Percentiles rank a stretch among this genome's conserved stretches.
Conservation (phyloP, 495 filamentous ascomycete species). For the Penicillium verhagenii region DNA sequence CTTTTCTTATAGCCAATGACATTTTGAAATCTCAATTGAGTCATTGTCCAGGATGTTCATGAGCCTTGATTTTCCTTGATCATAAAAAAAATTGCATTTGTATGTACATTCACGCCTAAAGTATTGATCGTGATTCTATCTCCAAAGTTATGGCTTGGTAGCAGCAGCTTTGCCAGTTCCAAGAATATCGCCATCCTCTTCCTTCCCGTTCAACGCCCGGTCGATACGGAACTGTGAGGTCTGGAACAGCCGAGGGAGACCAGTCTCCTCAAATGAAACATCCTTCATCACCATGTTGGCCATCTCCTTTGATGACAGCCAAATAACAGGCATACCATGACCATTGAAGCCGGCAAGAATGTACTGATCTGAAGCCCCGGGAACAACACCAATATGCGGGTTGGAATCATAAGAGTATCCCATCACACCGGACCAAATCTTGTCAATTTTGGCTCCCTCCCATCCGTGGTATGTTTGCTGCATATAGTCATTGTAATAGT, state of each 20-base stretch:
- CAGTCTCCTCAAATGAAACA: constrained; percentile 33
- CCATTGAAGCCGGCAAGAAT: constrained; percentile 55
- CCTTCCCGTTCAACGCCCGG: constrained; percentile 14
- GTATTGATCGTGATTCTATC: neutral
- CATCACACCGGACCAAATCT: constrained; percentile 53
- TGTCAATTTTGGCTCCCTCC: constrained; percentile 41
- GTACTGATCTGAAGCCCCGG: constrained; percentile 38
- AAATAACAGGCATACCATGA: constrained; percentile 54
- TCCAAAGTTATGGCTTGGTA: constrained; percentile 10
- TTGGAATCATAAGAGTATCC: constrained; percentile 43
- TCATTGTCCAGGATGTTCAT: no score
- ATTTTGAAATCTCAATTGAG: no score
- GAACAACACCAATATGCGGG: constrained; percentile 51
- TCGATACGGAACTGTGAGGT: constrained; percentile 21
- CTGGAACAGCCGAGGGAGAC: constrained; percentile 37
- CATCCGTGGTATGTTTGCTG: constrained; percentile 43
- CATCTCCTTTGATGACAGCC: constrained; percentile 40
- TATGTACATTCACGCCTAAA: neutral
- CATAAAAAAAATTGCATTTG: neutral
- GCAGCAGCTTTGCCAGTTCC: constrained; percentile 14
- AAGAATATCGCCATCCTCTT: constrained; percentile 21
- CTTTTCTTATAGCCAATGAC: no score
- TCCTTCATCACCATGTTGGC: constrained; percentile 43
- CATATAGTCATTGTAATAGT: constrained; percentile 55
- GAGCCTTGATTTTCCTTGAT: neutral